Percentiles rank a stretch among this genome's conserved stretches.
Conservation (phyloP, 2,329 filamentous ascomycete species). For the Pestalotiopsis sp. region DNA sequence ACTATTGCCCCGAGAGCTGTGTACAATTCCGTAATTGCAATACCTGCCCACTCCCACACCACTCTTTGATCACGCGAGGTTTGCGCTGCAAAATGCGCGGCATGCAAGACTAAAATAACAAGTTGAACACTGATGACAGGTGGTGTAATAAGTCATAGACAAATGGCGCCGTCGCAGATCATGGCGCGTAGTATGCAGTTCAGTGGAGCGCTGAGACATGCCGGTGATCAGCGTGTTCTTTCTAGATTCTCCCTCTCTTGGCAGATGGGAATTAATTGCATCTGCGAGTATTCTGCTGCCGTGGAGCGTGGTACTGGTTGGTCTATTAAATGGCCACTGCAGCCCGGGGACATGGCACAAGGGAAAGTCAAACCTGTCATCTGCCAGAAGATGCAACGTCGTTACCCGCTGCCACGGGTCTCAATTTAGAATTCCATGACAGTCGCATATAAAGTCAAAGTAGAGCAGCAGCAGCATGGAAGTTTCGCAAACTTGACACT, state of each 20-base stretch:
- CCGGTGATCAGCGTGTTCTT: not conserved
- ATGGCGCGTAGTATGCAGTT: not conserved
- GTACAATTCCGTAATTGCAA: no score
- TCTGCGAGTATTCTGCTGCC: not conserved
- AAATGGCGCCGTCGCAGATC: not conserved
- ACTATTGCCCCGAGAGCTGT: no score
- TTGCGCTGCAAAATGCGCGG: not conserved
- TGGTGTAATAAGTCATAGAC: not conserved
- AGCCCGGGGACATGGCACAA: not conserved
- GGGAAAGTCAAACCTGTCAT: not conserved
- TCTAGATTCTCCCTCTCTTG: not conserved
- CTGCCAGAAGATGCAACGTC: not conserved
- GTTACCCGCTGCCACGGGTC: conserved; percentile 1
- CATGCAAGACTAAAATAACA: not conserved
- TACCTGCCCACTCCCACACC: not conserved
- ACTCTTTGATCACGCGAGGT: not conserved
- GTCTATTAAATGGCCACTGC: no score
- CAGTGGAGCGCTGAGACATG: conserved; percentile 2
- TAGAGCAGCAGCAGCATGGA: not conserved
- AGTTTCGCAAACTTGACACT: not conserved
- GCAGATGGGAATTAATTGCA: not conserved
- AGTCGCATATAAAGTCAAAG: not conserved
- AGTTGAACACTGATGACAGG: not conserved
- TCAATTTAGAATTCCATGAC: not conserved
- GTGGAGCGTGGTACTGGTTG: not conserved